Evolutionary conservation across 2,329 filamentous ascomycete species (phyloP).

Genomic region (Penicillium sp.): DNA sequence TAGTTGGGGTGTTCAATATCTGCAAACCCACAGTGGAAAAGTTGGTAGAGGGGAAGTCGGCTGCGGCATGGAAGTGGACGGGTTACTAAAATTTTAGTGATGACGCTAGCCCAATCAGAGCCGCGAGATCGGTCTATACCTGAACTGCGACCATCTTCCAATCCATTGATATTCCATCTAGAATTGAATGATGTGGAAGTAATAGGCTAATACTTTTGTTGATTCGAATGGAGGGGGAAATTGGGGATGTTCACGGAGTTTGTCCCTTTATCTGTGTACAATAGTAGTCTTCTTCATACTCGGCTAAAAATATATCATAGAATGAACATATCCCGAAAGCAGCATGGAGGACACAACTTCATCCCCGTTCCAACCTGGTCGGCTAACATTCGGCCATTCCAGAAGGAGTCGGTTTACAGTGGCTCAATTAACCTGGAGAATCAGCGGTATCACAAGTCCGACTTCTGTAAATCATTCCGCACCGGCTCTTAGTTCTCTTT

Average conservation of each 20-base stretch:
- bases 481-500: neutral
- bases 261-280: neutral
- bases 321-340: neutral
- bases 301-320: neutral
- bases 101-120: slow-evolving; percentile 37
- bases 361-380: too few relatives aligned
- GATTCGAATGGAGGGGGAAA: too few relatives aligned
- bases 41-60: slow-evolving; percentile 24
- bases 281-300: neutral
- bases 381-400: neutral
- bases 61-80: slow-evolving; percentile 25
- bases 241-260: neutral
- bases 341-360: neutral
- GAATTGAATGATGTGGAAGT: neutral
- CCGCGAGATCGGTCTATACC: slow-evolving; percentile 15
- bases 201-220: neutral
- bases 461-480: neutral
- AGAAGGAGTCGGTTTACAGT: neutral
- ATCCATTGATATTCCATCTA: neutral
- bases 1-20: slow-evolving; percentile 16
- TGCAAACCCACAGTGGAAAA: slow-evolving; percentile 18
- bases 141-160: neutral
- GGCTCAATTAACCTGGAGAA: neutral
- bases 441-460: neutral
- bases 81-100: slow-evolving; percentile 37